Conservation (phyloP, 106 monocot species). For the Allium fistulosum region DNA sequence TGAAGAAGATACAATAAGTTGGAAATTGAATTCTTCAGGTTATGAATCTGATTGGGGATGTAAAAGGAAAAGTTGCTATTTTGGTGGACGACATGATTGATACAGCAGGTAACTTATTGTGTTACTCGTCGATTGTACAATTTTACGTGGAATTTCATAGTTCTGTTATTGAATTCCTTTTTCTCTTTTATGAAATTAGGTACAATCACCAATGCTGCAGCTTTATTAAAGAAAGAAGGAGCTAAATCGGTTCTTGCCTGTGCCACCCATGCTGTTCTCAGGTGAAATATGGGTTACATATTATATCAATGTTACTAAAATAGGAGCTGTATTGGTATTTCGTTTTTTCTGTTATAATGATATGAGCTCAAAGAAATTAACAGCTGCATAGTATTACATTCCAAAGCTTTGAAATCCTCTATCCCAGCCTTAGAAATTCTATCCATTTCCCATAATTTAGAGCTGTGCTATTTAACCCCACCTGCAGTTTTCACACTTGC, state of each 20-base stretch:
- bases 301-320: too few species aligned
- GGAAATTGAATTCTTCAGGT: slow-evolving; percentile 16
- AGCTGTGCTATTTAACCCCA: too few species aligned
- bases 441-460: too few species aligned
- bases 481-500: too few species aligned
- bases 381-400: too few species aligned
- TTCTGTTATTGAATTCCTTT: not conserved
- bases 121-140: not conserved
- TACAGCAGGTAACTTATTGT: slow-evolving; percentile 36
- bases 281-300: slow-evolving; percentile 8
- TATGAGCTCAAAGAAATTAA: not conserved
- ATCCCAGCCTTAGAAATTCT: too few species aligned
- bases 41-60: slow-evolving; percentile 68
- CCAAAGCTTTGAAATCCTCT: too few species aligned
- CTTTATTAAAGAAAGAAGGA: slow-evolving; percentile 42
- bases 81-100: slow-evolving; percentile 68
- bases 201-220: slow-evolving; percentile 50
- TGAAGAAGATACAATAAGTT: too few species aligned
- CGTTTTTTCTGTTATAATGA: not conserved
- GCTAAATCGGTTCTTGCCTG: slow-evolving; percentile 56
- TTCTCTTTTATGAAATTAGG: slow-evolving; percentile 18
- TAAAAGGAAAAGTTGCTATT: slow-evolving; percentile 53
- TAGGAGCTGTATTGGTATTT: too few species aligned
- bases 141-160: not conserved
- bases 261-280: slow-evolving; percentile 57